Conservation (phyloP, 129 eudicot species). For the Lactuca sativa region DNA sequence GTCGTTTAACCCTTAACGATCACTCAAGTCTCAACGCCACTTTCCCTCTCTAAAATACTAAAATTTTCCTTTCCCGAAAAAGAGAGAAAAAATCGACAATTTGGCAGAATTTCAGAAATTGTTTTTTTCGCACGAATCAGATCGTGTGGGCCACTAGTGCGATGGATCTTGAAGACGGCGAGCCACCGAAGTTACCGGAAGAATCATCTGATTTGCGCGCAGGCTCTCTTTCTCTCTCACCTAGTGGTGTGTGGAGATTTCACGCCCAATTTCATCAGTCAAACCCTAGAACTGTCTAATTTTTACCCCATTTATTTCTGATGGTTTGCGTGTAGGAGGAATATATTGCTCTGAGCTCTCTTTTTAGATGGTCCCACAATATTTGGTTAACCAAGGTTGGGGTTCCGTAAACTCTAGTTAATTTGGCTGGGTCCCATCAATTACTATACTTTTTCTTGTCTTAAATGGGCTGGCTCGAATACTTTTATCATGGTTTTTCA, state of each 20-base stretch:
- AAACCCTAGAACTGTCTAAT: conserved; percentile 37
- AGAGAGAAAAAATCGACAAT: conserved; percentile 21
- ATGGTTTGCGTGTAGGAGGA: conserved; percentile 20
- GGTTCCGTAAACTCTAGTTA: conserved; percentile 18
- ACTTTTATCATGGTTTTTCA: too few relatives aligned
- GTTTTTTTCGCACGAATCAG: conserved; percentile 12
- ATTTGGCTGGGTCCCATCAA: background rate
- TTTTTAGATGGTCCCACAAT: conserved; percentile 12
- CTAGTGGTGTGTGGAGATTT: conserved; percentile 36
- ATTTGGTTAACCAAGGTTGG: background rate
- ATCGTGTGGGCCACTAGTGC: conserved; percentile 39
- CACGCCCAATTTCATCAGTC: conserved; percentile 39
- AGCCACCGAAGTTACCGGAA: conserved; percentile 44
- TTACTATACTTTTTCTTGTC: too few relatives aligned
- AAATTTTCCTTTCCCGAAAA: background rate
- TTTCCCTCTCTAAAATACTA: conserved; percentile 26
- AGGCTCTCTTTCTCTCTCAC: conserved; percentile 33
- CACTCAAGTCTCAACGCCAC: conserved; percentile 17
- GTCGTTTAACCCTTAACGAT: conserved; percentile 28
- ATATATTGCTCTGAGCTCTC: conserved; percentile 6
- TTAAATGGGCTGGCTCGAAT: too few relatives aligned
- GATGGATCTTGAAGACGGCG: conserved; percentile 44
- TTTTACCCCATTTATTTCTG: conserved; percentile 22
- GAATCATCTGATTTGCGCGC: conserved; percentile 39
- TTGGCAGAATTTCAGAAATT: conserved; percentile 25